Evolutionary conservation across 139 green algal species (phyloP).

Genomic region (Chlamydomonas schloesseri): DNA sequence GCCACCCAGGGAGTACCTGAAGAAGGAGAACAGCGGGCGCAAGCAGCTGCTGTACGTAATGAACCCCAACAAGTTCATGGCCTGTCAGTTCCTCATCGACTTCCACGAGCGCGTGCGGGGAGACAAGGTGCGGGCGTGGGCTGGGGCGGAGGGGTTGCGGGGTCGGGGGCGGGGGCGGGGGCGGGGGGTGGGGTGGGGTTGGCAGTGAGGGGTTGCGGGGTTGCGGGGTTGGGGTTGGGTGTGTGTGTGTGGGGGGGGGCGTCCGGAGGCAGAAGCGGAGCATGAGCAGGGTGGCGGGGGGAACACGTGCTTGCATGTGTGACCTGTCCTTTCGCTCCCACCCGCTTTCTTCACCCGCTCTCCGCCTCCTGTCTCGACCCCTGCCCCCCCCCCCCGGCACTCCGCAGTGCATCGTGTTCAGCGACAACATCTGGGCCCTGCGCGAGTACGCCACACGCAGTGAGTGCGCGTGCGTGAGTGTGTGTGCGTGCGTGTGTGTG

Average conservation of each 20-base stretch:
- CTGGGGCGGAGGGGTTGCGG: too few relatives aligned
- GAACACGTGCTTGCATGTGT: too few relatives aligned
- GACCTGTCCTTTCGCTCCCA: too few relatives aligned
- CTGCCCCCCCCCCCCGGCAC: background rate
- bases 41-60: constrained; percentile 93
- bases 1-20: constrained; percentile 88
- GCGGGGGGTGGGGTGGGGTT: too few relatives aligned
- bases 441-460: constrained; percentile 87
- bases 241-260: too few relatives aligned
- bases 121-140: constrained; percentile 70
- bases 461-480: too few relatives aligned
- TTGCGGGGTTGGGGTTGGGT: too few relatives aligned
- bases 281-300: too few relatives aligned
- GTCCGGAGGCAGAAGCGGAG: too few relatives aligned
- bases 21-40: constrained; percentile 65
- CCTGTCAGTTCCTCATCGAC: constrained; percentile 95
- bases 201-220: too few relatives aligned
- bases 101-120: constrained; percentile 90
- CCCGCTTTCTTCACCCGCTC: background rate
- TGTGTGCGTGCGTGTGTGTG: too few relatives aligned
- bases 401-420: constrained; percentile 96
- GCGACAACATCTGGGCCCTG: constrained; percentile 98
- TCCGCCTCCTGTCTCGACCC: background rate
- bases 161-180: too few relatives aligned
- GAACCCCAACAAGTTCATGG: constrained; percentile 97